These are phyloP conservation scores for Apiospora kogelbergensis DNA, from an alignment of 2,329 filamentous ascomycete species.

Conservation along the genomic window DNA sequence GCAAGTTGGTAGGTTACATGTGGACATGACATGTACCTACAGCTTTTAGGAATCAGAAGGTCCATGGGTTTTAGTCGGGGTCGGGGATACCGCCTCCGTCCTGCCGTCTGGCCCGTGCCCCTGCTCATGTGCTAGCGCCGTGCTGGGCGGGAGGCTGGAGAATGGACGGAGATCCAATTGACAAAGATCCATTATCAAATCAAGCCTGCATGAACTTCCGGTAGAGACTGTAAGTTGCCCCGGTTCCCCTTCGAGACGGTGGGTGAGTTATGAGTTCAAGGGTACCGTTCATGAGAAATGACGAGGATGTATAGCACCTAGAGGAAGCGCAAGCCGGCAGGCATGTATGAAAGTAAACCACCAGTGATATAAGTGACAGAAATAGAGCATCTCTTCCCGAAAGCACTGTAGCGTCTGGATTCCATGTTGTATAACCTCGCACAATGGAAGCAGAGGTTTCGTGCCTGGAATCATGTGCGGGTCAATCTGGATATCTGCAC, in stretches of 20 bases:
- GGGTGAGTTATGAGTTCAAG: no score
- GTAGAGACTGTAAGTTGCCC: background rate
- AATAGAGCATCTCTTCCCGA: background rate
- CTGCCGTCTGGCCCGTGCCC: background rate
- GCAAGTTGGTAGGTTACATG: background rate
- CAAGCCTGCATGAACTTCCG: background rate
- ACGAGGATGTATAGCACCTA: no score
- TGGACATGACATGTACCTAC: background rate
- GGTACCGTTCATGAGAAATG: no score
- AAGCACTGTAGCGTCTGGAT: background rate
- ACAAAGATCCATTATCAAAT: background rate
- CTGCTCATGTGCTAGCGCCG: background rate
- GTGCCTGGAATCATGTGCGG: background rate
- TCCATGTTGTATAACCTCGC: background rate
- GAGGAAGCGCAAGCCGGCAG: no score
- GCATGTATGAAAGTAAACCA: no score
- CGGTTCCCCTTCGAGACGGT: background rate
- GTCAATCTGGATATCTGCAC: background rate
- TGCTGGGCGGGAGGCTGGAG: background rate
- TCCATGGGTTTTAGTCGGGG: background rate
- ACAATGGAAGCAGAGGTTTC: background rate
- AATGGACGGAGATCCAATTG: background rate
- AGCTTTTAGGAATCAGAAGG: background rate
- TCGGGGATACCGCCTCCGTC: slow-evolving; percentile 5
- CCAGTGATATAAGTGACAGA: background rate